Evolutionary conservation across 2,329 filamentous ascomycete species (phyloP).

Genomic region (Fonsecaea nubica): DNA sequence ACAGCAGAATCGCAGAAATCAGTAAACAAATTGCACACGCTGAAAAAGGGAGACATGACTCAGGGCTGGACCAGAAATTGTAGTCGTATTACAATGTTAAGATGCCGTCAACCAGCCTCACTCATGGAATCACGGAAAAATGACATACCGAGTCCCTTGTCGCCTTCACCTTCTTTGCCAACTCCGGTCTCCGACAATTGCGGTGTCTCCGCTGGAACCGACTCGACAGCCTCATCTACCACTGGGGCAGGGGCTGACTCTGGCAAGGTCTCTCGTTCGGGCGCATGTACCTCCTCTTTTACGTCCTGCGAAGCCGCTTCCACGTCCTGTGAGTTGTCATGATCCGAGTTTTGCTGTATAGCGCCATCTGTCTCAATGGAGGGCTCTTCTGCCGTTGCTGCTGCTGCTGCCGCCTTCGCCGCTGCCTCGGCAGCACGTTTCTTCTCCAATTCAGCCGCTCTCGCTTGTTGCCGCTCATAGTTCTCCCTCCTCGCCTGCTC

Average conservation of each 20-base stretch:
- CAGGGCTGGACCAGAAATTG: not conserved
- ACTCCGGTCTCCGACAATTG: constrained; percentile 69
- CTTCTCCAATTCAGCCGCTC: constrained; percentile 58
- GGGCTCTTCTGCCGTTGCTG: not conserved
- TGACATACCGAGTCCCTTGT: constrained; percentile 63
- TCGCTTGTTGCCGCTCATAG: constrained; percentile 60
- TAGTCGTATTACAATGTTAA: constrained; percentile 7
- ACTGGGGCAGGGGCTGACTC: constrained; percentile 10
- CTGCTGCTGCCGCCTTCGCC: constrained; percentile 26
- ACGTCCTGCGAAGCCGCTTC: constrained; percentile 34
- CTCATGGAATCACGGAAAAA: constrained; percentile 29
- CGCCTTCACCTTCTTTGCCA: constrained; percentile 80
- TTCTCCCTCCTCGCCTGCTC: constrained; percentile 83
- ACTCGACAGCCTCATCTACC: constrained; percentile 19
- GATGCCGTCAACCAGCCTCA: constrained; percentile 21
- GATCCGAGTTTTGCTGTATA: constrained; percentile 6
- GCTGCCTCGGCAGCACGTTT: constrained; percentile 39
- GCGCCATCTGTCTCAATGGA: constrained; percentile 23
- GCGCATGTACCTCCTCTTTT: constrained; percentile 25
- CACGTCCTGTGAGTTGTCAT: constrained; percentile 30
- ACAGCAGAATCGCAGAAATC: constrained; percentile 12
- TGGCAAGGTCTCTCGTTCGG: constrained; percentile 24
- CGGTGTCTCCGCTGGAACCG: constrained; percentile 12
- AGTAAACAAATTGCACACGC: constrained; percentile 11
- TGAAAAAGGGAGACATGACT: not conserved